Conservation (phyloP, 805 yeast species). For the Schizosaccharomyces pombe region DNA sequence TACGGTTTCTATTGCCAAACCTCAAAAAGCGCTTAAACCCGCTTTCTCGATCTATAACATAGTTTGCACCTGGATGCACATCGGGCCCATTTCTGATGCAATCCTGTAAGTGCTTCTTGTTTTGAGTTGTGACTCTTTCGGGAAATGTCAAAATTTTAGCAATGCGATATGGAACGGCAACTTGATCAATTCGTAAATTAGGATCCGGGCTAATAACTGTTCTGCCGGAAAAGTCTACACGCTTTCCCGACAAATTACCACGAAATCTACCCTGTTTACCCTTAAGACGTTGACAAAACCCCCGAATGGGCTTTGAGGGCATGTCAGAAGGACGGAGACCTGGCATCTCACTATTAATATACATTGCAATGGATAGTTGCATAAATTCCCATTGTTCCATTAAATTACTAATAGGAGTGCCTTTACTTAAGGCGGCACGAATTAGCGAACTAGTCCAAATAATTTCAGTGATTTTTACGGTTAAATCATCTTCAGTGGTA, state of each 20-base stretch:
- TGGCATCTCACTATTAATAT: constrained; percentile 88
- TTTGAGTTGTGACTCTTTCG: constrained; percentile 76
- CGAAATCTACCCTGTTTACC: constrained; percentile 98
- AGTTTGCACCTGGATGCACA: constrained; percentile 90
- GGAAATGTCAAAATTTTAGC: constrained; percentile 92
- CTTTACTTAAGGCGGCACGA: constrained; percentile 84
- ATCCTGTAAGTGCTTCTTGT: constrained; percentile 48
- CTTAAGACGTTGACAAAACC: constrained; percentile 86
- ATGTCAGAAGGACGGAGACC: constrained; percentile 20
- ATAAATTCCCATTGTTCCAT: constrained; percentile 99
- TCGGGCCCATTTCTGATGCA: constrained; percentile 68
- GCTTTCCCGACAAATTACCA: constrained; percentile 92
- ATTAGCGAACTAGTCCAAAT: constrained; percentile 92
- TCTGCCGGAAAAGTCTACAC: constrained; percentile 95
- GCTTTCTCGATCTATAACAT: constrained; percentile 44
- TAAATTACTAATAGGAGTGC: constrained; percentile 71
- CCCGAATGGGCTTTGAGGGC: constrained; percentile 53
- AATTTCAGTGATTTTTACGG: constrained; percentile 85
- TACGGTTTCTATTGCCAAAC: constrained; percentile 59
- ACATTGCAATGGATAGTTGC: constrained; percentile 89
- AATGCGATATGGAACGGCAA: constrained; percentile 92
- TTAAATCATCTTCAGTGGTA: constrained; percentile 88
- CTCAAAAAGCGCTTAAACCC: constrained; percentile 67
- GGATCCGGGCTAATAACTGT: constrained; percentile 98
- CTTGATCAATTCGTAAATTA: constrained; percentile 79